phyloP scores from a whole-genome alignment of 495 filamentous ascomycete genomes.

The Podospora bellae-mahoneyi region DNA sequence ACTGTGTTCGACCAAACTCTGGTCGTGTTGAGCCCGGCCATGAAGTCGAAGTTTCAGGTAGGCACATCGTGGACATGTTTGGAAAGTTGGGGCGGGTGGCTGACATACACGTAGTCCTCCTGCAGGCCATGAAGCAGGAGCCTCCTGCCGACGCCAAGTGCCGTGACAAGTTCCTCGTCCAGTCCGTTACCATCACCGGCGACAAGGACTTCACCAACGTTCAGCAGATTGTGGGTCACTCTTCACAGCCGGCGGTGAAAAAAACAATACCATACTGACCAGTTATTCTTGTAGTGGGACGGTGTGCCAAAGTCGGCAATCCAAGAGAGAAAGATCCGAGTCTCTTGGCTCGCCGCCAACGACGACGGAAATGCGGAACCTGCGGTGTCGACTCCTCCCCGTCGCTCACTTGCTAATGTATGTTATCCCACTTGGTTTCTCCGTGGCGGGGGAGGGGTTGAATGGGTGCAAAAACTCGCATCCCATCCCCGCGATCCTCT shows the following conservation, averaged over 20 bases:
- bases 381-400: slow-evolving; percentile 27
- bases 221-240: slow-evolving; percentile 66
- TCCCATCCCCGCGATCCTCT: background rate
- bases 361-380: slow-evolving; percentile 20
- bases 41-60: slow-evolving; percentile 89
- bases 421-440: slow-evolving; percentile 21
- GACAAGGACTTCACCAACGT: slow-evolving; percentile 80
- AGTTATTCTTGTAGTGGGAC: slow-evolving; percentile 57
- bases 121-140: slow-evolving; percentile 97
- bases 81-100: background rate
- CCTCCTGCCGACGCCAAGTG: slow-evolving; percentile 81
- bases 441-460: background rate
- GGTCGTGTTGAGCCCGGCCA: slow-evolving; percentile 86
- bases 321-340: slow-evolving; percentile 95
- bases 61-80: background rate
- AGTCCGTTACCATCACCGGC: slow-evolving; percentile 79
- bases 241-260: background rate
- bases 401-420: slow-evolving; percentile 29
- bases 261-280: slow-evolving; percentile 27
- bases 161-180: slow-evolving; percentile 97
- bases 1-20: slow-evolving; percentile 96
- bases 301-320: slow-evolving; percentile 70
- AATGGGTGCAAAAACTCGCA: background rate
- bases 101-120: slow-evolving; percentile 60
- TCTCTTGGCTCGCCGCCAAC: slow-evolving; percentile 62